Base-by-base conservation (phyloP, 129 eudicot species). In the Centrapalus pauciflorus region DNA sequence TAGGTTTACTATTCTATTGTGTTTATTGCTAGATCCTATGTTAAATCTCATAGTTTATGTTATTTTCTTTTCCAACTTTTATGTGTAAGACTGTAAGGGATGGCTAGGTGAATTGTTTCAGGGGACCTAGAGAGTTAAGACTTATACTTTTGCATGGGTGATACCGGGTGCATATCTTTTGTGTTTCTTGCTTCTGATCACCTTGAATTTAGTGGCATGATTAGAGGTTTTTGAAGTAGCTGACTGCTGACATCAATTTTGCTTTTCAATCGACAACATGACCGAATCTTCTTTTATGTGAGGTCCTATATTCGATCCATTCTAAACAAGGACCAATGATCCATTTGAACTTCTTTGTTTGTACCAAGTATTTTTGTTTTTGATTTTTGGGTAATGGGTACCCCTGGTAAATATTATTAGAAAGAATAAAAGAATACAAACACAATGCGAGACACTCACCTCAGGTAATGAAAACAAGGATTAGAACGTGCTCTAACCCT, bases 131-230 rank as follows among this genome's bases (percentile, higher is more conserved):
- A 41, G 49, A n/a, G n/a, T n/a, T 23, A 61, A 38, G 4, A 40
- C 11, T 6, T 30, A 66, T 19, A 2, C 19, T 38, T 68, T 46
- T 66, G 45, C 38, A 30, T 32, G 8, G 38, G 43, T 69, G 55
- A 55, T 24, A 69, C 34, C 25, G 3, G 29, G 65, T 55, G 74
- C 65, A 37, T 25, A 40, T 69, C 24, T n/a, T 40, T 3, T 14
- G 7, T 62, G 3, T 38, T 25, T 30, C 17, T 67, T 52, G 7
- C 23, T 21, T 20, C 9, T 69, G 40, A 35, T 55, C 27, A 55
- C 19, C 37, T 52, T 14, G 52, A 68, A 30, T 20, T 52, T 52
- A 48, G 4, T 38, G 46, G 59, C 13, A 7, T 34, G 37, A 52
- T 34, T 50, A 52, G 35, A 41, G 52, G 28, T 68, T 7, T 68